These are phyloP conservation scores for Scorias spongiosa DNA, from an alignment of 2,329 filamentous ascomycete genomes.

Conservation along the genomic window DNA sequence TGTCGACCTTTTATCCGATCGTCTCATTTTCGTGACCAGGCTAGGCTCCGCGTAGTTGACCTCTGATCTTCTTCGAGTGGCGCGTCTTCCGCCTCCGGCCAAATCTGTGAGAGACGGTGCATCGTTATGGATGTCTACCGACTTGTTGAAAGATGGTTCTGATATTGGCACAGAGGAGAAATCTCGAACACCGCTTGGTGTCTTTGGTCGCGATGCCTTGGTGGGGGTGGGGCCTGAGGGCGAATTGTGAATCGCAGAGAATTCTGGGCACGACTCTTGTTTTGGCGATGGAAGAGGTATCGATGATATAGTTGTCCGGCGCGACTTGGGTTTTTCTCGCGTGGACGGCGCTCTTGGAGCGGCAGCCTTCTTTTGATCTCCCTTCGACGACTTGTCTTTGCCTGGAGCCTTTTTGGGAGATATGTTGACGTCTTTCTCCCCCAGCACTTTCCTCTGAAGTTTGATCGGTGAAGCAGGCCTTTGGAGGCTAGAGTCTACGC, in stretches of 20 bases:
- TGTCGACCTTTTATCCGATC: slow-evolving; percentile 30
- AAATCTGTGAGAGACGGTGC: slow-evolving; percentile 12
- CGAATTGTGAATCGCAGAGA: slow-evolving; percentile 8
- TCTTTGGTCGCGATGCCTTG: not conserved
- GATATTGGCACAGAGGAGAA: slow-evolving; percentile 28
- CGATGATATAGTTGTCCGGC: slow-evolving; percentile 5
- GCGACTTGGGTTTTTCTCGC: slow-evolving; percentile 2
- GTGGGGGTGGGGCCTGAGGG: slow-evolving; percentile 4
- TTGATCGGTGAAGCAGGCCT: not conserved
- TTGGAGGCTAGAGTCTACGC: not conserved
- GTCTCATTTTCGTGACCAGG: slow-evolving; percentile 33
- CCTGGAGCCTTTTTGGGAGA: slow-evolving; percentile 16
- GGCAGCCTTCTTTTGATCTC: slow-evolving; percentile 6
- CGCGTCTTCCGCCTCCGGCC: slow-evolving; percentile 18
- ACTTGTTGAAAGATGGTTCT: slow-evolving; percentile 27
- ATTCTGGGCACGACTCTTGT: slow-evolving; percentile 7
- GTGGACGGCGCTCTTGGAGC: slow-evolving; percentile 1
- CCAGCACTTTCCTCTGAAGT: slow-evolving; percentile 21
- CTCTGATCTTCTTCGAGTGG: slow-evolving; percentile 29
- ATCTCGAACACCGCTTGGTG: slow-evolving; percentile 3
- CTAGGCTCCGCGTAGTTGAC: slow-evolving; percentile 37
- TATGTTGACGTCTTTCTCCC: slow-evolving; percentile 26
- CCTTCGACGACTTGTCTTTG: slow-evolving; percentile 6
- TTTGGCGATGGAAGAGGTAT: slow-evolving; percentile 9
- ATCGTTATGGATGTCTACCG: slow-evolving; percentile 16